These are phyloP conservation scores for Mesotaenium endlicherianum DNA, from an alignment of 139 green algal genomes.

Conservation along the genomic window DNA sequence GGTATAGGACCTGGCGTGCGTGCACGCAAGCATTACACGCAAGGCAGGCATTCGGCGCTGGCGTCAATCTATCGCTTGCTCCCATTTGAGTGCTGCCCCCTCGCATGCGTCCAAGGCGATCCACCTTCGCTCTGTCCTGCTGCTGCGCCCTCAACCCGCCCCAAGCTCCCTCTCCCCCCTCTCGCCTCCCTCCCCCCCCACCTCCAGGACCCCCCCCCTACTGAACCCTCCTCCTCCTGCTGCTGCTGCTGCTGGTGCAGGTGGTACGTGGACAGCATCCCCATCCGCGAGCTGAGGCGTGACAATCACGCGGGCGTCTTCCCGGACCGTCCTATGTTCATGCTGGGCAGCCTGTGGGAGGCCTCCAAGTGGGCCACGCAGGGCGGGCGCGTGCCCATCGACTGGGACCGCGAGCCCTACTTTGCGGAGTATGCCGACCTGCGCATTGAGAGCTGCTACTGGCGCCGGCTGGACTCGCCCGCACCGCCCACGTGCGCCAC, in stretches of 20 bases:
- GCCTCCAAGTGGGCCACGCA: slow-evolving; percentile 21
- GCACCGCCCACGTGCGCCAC: neutral
- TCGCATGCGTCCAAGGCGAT: too few species aligned
- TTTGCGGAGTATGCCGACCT: neutral
- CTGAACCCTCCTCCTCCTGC: neutral
- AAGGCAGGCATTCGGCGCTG: too few species aligned
- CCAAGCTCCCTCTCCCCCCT: too few species aligned
- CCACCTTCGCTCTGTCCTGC: too few species aligned
- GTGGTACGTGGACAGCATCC: slow-evolving; percentile 19
- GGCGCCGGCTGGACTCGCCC: neutral
- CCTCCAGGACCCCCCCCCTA: too few species aligned
- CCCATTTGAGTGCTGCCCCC: too few species aligned
- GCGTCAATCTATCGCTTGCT: too few species aligned
- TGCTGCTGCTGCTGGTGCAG: slow-evolving; percentile 7
- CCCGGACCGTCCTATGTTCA: neutral
- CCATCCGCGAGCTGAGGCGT: slow-evolving; percentile 18
- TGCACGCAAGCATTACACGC: too few species aligned
- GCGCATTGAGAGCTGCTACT: slow-evolving; percentile 4
- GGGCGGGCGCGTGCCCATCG: neutral
- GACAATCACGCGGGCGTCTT: neutral
- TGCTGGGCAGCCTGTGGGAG: slow-evolving; percentile 17
- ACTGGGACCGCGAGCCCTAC: slow-evolving; percentile 11
- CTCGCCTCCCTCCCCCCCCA: too few species aligned
- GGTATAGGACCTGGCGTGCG: too few species aligned
- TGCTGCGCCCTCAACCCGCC: too few species aligned